Percentiles rank a stretch among this genome's conserved stretches.
phyloP scores from a whole-genome alignment of 164 flowering plant species.

The Echeveria elegans region DNA sequence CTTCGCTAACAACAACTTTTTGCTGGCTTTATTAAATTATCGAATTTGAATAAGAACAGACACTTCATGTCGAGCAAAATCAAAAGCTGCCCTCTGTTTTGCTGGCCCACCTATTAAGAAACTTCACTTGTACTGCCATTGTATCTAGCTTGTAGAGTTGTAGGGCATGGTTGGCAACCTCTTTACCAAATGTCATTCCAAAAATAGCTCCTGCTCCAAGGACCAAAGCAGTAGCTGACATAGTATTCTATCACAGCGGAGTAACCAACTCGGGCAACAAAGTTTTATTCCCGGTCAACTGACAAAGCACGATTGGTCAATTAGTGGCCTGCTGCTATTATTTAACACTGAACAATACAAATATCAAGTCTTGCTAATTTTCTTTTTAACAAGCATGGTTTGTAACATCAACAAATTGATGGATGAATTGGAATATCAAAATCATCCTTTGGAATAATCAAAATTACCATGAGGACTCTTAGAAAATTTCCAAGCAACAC shows the following conservation, averaged over 20 bases:
- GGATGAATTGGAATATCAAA: too few relatives aligned
- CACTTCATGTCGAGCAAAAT: background rate
- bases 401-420: too few relatives aligned
- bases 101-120: too few relatives aligned
- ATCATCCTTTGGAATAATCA: background rate
- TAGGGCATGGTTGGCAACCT: background rate
- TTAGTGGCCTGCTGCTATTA: background rate
- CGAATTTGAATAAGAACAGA: background rate
- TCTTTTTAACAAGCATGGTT: too few relatives aligned
- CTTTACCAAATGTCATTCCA: background rate
- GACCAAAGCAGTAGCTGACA: background rate
- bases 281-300: too few relatives aligned
- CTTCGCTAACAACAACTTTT: background rate
- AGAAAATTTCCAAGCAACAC: conserved; percentile 77
- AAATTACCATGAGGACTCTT: conserved; percentile 81
- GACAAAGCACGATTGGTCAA: background rate
- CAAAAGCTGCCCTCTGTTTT: too few relatives aligned
- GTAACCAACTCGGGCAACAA: background rate
- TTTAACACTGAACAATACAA: background rate
- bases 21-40: background rate
- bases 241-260: too few relatives aligned
- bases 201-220: background rate
- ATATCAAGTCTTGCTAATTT: too few relatives aligned
- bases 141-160: background rate
- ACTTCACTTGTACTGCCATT: too few relatives aligned